Percentiles rank a stretch among this genome's conserved stretches.
Evolutionary conservation across 2,329 filamentous ascomycete species (phyloP).

Genomic region (Neofusicoccum ribis): DNA sequence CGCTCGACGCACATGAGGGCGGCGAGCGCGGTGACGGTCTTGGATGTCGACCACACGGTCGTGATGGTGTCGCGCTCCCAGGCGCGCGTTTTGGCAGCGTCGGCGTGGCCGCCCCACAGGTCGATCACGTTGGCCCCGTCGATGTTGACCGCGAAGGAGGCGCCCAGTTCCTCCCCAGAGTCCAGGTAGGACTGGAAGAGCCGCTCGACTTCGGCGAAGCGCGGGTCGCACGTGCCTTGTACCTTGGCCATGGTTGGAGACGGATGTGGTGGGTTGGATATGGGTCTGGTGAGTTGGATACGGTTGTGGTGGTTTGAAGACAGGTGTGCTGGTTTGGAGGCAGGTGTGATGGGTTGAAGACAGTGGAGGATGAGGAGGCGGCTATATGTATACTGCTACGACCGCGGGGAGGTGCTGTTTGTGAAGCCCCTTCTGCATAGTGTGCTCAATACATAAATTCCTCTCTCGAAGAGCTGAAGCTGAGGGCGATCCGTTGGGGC

Average conservation of each 20-base stretch:
- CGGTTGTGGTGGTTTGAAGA: too few relatives aligned
- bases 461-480: too few relatives aligned
- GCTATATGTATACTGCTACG: too few relatives aligned
- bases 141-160: slow-evolving; percentile 45
- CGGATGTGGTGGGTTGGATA: too few relatives aligned
- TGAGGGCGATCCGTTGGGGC: too few relatives aligned
- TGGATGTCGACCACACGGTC: slow-evolving; percentile 29
- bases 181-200: slow-evolving; percentile 38
- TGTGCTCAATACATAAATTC: too few relatives aligned
- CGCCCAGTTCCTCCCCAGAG: slow-evolving; percentile 46
- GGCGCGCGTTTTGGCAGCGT: slow-evolving; percentile 29
- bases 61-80: slow-evolving; percentile 38
- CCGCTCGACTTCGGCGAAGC: slow-evolving; percentile 38
- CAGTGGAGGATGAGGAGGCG: too few relatives aligned
- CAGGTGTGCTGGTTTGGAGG: too few relatives aligned
- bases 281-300: background rate
- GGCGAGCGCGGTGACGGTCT: slow-evolving; percentile 29
- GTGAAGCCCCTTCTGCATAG: too few relatives aligned
- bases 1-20: slow-evolving; percentile 29
- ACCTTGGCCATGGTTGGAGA: slow-evolving; percentile 24
- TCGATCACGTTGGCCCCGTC: slow-evolving; percentile 46
- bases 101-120: slow-evolving; percentile 46
- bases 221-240: slow-evolving; percentile 37
- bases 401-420: too few relatives aligned
- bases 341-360: too few relatives aligned